Evolutionary conservation across 305 asterid genomes (phyloP).

Genomic region (Fraxinus xanthoxyloides): DNA sequence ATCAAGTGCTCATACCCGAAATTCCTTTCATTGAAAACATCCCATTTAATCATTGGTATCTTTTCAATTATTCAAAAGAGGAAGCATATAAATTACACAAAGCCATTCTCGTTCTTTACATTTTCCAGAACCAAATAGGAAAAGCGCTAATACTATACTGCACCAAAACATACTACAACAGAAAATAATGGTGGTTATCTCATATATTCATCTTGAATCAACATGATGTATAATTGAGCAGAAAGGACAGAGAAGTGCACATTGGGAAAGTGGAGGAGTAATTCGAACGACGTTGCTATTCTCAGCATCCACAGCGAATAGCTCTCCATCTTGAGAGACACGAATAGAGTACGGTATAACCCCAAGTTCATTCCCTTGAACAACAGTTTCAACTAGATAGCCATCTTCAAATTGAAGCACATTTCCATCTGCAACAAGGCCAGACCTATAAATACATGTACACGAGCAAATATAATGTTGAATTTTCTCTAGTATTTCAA

Average conservation of each 20-base stretch:
- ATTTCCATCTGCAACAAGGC: constrained; percentile 57
- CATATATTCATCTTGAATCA: neutral
- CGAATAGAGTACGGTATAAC: constrained; percentile 69
- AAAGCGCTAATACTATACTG: neutral
- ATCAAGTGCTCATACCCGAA: neutral
- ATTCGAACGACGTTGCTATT: constrained; percentile 82
- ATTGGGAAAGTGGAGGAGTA: constrained; percentile 89
- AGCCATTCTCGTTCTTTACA: neutral
- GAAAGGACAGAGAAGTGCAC: constrained; percentile 39
- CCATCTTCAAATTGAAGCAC: constrained; percentile 87
- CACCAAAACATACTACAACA: neutral
- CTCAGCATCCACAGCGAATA: constrained; percentile 87
- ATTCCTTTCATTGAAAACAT: neutral
- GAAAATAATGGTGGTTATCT: neutral
- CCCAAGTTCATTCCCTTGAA: constrained; percentile 89
- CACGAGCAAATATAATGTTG: neutral
- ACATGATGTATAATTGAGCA: neutral
- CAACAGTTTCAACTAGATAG: constrained; percentile 92
- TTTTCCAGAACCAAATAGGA: constrained; percentile 2
- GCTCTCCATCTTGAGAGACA: constrained; percentile 87
- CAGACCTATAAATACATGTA: constrained; percentile 10
- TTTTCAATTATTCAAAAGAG: neutral
- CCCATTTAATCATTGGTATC: neutral
- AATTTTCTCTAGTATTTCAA: constrained; percentile 15
- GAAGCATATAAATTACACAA: neutral